Percentiles rank a stretch among this genome's conserved stretches.
Conservation (phyloP, 2,329 filamentous ascomycete genomes). For the Colletotrichum brevisporum region DNA sequence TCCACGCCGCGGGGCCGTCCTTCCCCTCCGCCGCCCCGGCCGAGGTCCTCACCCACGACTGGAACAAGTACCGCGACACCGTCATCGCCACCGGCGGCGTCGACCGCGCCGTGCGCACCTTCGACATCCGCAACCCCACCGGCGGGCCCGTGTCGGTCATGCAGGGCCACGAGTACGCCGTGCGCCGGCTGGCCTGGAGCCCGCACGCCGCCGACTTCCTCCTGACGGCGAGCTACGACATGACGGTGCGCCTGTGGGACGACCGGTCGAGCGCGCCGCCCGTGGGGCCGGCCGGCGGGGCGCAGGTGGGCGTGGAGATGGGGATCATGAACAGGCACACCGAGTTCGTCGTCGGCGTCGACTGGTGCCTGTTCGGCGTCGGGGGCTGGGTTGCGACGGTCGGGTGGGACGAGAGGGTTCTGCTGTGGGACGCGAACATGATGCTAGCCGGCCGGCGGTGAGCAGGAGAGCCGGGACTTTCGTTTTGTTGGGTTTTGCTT, state of each 20-base stretch:
- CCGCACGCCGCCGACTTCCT: conserved; percentile 92
- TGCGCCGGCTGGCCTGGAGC: conserved; percentile 89
- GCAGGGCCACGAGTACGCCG: conserved; percentile 90
- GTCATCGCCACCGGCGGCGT: conserved; percentile 91
- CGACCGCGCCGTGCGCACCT: conserved; percentile 87
- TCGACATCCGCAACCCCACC: conserved; percentile 85
- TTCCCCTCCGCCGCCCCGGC: conserved; percentile 65
- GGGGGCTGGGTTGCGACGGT: conserved; percentile 96
- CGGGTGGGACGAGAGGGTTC: conserved; percentile 92
- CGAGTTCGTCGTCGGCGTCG: conserved; percentile 95
- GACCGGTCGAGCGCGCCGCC: conserved; percentile 70
- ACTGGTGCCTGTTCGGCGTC: conserved; percentile 97
- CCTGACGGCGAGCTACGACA: conserved; percentile 94
- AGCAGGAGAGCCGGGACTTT: neutral
- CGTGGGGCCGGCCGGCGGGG: conserved; percentile 52
- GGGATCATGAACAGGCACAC: conserved; percentile 94
- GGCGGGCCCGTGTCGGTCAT: conserved; percentile 81
- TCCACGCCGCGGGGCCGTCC: conserved; percentile 76
- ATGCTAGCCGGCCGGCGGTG: conserved; percentile 48
- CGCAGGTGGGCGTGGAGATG: conserved; percentile 76
- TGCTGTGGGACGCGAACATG: conserved; percentile 89
- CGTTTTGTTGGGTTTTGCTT: conserved; percentile 4
- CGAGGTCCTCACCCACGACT: conserved; percentile 95
- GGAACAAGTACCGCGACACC: conserved; percentile 96
- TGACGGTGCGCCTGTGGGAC: conserved; percentile 96